A percentile compares a stretch with the other conserved stretches of the same genome.
phyloP scores from a whole-genome alignment of 2,329 filamentous ascomycete genomes.

The Rhexocercosporidium sp. region DNA sequence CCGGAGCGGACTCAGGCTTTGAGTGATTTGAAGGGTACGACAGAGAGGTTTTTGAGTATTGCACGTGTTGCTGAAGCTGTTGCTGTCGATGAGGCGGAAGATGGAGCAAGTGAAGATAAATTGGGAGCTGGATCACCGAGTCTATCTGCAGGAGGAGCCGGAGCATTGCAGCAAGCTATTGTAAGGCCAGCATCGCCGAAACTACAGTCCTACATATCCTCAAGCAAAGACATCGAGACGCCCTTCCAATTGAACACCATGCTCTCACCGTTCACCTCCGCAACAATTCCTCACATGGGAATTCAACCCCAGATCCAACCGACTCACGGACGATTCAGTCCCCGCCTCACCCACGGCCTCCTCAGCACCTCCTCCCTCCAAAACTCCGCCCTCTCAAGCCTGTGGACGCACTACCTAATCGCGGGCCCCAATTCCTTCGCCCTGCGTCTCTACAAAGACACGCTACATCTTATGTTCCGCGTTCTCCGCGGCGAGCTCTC shows the following conservation, averaged over 20 bases:
- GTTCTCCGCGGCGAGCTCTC: background rate
- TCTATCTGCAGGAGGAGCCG: background rate
- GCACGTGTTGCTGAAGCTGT: slow-evolving; percentile 7
- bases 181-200: background rate
- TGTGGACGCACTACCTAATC: slow-evolving; percentile 6
- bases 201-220: background rate
- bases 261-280: background rate
- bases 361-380: background rate
- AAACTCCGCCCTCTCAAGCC: background rate
- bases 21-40: slow-evolving; percentile 9
- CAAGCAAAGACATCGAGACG: background rate
- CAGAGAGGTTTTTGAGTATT: slow-evolving; percentile 6
- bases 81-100: background rate
- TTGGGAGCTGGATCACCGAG: background rate
- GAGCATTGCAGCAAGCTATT: background rate
- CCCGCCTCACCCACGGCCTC: slow-evolving; percentile 13
- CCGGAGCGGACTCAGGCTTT: background rate
- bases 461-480: slow-evolving; percentile 2
- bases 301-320: background rate
- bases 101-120: background rate
- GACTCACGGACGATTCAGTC: slow-evolving; percentile 3
- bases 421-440: slow-evolving; percentile 13
- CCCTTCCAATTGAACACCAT: background rate
- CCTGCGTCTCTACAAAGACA: slow-evolving; percentile 16
- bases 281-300: background rate